Conservation (phyloP, 805 yeast species). For the Metschnikowia henanensis region DNA sequence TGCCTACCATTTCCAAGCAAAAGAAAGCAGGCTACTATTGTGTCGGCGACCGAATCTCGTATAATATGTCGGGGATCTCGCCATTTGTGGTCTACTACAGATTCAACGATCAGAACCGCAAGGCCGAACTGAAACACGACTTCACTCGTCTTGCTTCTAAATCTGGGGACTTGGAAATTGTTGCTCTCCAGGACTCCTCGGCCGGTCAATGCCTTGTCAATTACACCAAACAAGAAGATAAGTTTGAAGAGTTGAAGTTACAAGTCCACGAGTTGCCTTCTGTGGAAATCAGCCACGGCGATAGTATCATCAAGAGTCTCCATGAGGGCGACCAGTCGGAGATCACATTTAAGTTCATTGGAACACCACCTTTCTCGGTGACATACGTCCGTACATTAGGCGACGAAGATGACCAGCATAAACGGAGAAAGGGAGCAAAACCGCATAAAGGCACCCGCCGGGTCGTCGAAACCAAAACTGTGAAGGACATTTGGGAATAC, state of each 20-base stretch:
- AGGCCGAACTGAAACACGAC: conserved; percentile 48
- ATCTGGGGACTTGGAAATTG: conserved; percentile 73
- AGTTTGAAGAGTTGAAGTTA: conserved; percentile 29
- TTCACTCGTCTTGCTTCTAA: conserved; percentile 73
- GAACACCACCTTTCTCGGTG: conserved; percentile 87
- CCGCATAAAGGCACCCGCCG: conserved; percentile 15
- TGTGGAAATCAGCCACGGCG: conserved; percentile 84
- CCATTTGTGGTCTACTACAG: conserved; percentile 77
- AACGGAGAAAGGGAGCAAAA: conserved; percentile 25
- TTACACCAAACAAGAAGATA: conserved; percentile 40
- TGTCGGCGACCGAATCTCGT: conserved; percentile 88
- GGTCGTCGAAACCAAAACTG: conserved; percentile 52
- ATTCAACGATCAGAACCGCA: conserved; percentile 62
- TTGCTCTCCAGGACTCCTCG: conserved; percentile 70
- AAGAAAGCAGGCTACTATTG: conserved; percentile 54
- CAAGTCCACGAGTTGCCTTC: conserved; percentile 57
- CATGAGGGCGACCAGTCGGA: conserved; percentile 96
- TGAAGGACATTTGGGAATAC: conserved; percentile 69
- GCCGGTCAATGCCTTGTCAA: conserved; percentile 71
- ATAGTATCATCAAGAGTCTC: conserved; percentile 70
- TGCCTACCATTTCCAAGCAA: conserved; percentile 59
- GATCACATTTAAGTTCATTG: conserved; percentile 75
- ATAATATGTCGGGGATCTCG: conserved; percentile 72
- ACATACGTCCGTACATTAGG: conserved; percentile 77
- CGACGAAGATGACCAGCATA: conserved; percentile 19